Evolutionary conservation across 768 basidiomycete genomes (phyloP), one percentile per base, ranked within the genome.

Genomic region (Mrakia hoshinonis): DNA sequence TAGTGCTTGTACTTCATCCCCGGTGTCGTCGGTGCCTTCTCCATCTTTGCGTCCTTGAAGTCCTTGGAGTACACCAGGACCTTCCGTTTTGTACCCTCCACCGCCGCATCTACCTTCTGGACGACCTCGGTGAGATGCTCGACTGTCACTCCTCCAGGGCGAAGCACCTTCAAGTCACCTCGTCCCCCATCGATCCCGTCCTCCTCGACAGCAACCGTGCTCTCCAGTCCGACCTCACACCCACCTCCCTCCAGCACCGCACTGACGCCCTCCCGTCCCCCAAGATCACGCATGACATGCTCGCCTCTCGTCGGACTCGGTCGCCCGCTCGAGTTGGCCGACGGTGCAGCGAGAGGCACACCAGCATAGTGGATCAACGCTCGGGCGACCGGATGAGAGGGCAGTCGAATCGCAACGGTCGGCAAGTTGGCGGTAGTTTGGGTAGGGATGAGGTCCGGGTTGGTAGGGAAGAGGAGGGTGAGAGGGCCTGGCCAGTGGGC

Each of bases 1-100:
- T 99, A 99, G 81, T 99, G 96, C 64, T 89, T 86, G 79, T 99
- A 99, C 81, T 99, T 99, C 94, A 97, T 96, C 39, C 96, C 96
- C 2, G 96, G 96, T 0, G 96, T 98, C 10, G 92, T 92, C 11
- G 96, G 96, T 0, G 87, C 85, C 48, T 83, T 82, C 78, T 92
- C 90, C 70, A 89, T 82, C n/a, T 79, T 79, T 48, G 85, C 82
- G 76, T 90, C 89, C 39, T 81, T 75, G 76, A 87, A 94, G 78
- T 95, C 91, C 15, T 90, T 85, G 66, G 84, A 83, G 77, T 92
- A 74, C 22, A 75, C 75, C 12, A 69, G 64, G 49, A 66, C 71
- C 67, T 46, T 68, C 22, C 64, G 60, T 46, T 65, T 13, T 11
- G 12, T 78, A 72, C 83, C 78, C 10, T 78, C 78, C 69, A 93